These are phyloP conservation scores for Penicillium sp. DNA, from an alignment of 2,329 filamentous ascomycete species.

Conservation along the genomic window DNA sequence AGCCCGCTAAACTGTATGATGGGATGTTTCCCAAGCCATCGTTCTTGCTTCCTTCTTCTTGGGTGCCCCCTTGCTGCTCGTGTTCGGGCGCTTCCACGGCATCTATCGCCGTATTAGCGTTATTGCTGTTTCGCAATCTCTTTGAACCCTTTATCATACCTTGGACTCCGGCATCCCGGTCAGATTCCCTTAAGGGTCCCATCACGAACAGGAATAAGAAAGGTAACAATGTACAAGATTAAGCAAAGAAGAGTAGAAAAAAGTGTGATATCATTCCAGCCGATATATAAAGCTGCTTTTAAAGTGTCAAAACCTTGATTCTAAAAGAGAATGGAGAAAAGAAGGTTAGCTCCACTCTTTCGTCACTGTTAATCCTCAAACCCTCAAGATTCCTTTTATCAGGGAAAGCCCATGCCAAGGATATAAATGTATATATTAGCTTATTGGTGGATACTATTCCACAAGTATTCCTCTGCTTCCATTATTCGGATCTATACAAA, in stretches of 20 bases:
- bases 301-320: neutral
- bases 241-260: too few species aligned
- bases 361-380: neutral
- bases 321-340: neutral
- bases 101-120: neutral
- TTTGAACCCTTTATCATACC: neutral
- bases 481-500: too few species aligned
- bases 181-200: neutral
- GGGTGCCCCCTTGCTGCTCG: slow-evolving; percentile 5
- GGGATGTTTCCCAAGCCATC: slow-evolving; percentile 10
- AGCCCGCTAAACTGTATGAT: slow-evolving; percentile 13
- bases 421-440: neutral
- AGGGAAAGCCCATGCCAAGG: neutral
- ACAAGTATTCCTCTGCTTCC: neutral
- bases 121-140: neutral
- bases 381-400: neutral
- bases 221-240: too few species aligned
- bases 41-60: slow-evolving; percentile 14
- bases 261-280: too few species aligned
- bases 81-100: neutral
- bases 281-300: neutral
- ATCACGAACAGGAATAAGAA: neutral
- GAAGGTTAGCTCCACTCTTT: neutral
- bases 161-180: neutral
- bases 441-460: neutral